Conservation (phyloP, 1,139 yeast species). For the Lodderomyces parapsilosis region DNA sequence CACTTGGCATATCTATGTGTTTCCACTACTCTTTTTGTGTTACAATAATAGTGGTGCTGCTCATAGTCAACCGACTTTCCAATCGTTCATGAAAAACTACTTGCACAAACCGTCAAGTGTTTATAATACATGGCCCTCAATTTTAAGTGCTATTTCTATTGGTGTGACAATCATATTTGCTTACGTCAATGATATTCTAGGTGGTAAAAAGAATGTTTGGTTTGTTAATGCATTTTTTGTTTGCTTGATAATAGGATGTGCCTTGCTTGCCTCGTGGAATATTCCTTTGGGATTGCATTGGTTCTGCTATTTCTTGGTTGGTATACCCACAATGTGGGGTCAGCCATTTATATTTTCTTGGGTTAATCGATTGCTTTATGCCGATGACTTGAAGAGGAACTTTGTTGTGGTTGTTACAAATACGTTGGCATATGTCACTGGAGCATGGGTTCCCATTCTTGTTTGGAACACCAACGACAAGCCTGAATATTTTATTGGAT, state of each 20-base stretch:
- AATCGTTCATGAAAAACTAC: slow-evolving; percentile 51
- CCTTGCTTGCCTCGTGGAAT: slow-evolving; percentile 45
- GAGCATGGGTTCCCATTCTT: slow-evolving; percentile 48
- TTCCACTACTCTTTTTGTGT: slow-evolving; percentile 48
- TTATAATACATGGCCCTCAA: slow-evolving; percentile 52
- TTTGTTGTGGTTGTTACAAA: slow-evolving; percentile 51
- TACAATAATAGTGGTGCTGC: slow-evolving; percentile 51
- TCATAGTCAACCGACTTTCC: slow-evolving; percentile 46
- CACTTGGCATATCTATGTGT: slow-evolving; percentile 50
- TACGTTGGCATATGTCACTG: slow-evolving; percentile 50
- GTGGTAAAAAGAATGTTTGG: slow-evolving; percentile 39
- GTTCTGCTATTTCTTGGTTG: slow-evolving; percentile 46
- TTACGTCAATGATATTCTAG: slow-evolving; percentile 41
- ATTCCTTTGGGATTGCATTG: slow-evolving; percentile 49
- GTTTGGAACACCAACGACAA: slow-evolving; percentile 52
- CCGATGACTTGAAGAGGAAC: slow-evolving; percentile 50
- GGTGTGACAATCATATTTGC: slow-evolving; percentile 39
- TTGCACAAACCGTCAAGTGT: slow-evolving; percentile 35
- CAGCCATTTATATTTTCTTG: slow-evolving; percentile 52
- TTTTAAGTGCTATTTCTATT: slow-evolving; percentile 45
- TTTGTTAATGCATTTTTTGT: slow-evolving; percentile 38
- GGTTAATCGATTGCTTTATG: slow-evolving; percentile 46
- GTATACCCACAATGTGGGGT: slow-evolving; percentile 46
- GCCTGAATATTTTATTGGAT: slow-evolving; percentile 50
- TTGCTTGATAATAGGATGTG: slow-evolving; percentile 39